Conservation (phyloP, 495 filamentous ascomycete species). For the Daldinia concentrica region DNA sequence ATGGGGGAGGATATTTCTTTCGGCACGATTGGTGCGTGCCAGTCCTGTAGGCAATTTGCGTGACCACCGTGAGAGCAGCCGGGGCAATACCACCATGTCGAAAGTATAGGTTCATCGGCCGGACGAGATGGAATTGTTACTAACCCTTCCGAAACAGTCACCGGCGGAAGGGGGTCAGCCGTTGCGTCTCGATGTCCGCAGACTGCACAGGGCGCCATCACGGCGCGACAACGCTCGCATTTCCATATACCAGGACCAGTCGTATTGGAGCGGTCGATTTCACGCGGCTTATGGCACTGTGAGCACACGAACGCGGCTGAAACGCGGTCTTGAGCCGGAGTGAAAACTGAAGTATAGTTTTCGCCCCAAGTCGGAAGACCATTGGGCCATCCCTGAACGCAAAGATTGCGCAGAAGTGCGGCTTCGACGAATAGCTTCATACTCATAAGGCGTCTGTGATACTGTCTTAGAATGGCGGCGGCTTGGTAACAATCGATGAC, state of each 20-base stretch:
- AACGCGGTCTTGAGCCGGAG: conserved; percentile 60
- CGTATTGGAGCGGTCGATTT: conserved; percentile 55
- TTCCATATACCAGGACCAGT: conserved; percentile 54
- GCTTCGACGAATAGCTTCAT: conserved; percentile 74
- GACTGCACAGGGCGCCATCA: conserved; percentile 56
- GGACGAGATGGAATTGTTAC: conserved; percentile 39
- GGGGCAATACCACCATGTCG: conserved; percentile 75
- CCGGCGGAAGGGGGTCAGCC: conserved; percentile 23
- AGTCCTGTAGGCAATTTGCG: conserved; percentile 70
- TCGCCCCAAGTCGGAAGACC: conserved; percentile 55
- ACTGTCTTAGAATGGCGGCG: conserved; percentile 66
- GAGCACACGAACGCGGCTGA: conserved; percentile 60
- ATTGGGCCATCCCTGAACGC: conserved; percentile 59
- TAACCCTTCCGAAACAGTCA: conserved; percentile 47
- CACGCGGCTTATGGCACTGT: conserved; percentile 61
- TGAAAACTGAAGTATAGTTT: conserved; percentile 68
- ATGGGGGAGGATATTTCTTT: conserved; percentile 17
- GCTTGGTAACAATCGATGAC: conserved; percentile 60
- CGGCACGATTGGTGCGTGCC: conserved; percentile 60
- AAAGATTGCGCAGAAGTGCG: conserved; percentile 72
- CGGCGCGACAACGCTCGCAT: conserved; percentile 56
- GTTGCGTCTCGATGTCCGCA: conserved; percentile 53
- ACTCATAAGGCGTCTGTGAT: conserved; percentile 70
- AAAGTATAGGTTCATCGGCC: conserved; percentile 43
- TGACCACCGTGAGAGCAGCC: conserved; percentile 82